Evolutionary conservation across 2,329 filamentous ascomycete genomes (phyloP).

Genomic region (Aspergillus transmontanensis): DNA sequence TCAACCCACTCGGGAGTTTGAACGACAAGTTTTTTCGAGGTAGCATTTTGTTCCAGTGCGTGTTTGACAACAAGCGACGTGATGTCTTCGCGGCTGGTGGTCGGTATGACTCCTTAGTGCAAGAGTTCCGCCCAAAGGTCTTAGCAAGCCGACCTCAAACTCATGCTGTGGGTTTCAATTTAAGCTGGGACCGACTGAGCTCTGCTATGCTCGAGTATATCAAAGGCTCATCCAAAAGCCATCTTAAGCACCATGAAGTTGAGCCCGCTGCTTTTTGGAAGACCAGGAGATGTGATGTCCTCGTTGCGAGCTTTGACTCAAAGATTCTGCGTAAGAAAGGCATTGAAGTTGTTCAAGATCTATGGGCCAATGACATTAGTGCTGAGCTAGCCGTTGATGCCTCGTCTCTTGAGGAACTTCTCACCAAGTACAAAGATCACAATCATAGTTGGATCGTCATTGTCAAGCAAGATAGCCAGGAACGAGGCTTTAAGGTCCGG

Average conservation of each 20-base stretch:
- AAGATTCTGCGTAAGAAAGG: conserved; percentile 74
- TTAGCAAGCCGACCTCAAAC: conserved; percentile 64
- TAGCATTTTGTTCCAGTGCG: conserved; percentile 85
- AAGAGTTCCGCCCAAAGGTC: conserved; percentile 74
- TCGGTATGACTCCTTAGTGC: conserved; percentile 86
- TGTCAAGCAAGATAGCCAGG: conserved; percentile 69
- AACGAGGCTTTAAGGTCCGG: conserved; percentile 71
- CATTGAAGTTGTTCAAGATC: conserved; percentile 72
- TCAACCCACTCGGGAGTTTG: conserved; percentile 82
- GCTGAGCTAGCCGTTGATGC: conserved; percentile 84
- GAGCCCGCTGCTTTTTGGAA: conserved; percentile 64
- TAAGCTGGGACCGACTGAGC: conserved; percentile 82
- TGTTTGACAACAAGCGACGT: conserved; percentile 78
- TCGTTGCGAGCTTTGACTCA: conserved; percentile 85
- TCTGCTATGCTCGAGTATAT: conserved; percentile 60
- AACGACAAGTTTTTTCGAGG: conserved; percentile 89
- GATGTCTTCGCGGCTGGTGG: conserved; percentile 93
- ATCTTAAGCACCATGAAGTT: conserved; percentile 70
- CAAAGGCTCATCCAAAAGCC: conserved; percentile 52
- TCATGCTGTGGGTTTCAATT: conserved; percentile 88
- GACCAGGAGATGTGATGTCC: conserved; percentile 76
- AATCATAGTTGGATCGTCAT: conserved; percentile 88
- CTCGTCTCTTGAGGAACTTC: conserved; percentile 75
- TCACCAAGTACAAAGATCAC: conserved; percentile 66
- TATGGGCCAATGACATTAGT: conserved; percentile 84